Evolutionary conservation across 2,329 filamentous ascomycete species (phyloP).

Genomic region (Metarhizium robertsii): DNA sequence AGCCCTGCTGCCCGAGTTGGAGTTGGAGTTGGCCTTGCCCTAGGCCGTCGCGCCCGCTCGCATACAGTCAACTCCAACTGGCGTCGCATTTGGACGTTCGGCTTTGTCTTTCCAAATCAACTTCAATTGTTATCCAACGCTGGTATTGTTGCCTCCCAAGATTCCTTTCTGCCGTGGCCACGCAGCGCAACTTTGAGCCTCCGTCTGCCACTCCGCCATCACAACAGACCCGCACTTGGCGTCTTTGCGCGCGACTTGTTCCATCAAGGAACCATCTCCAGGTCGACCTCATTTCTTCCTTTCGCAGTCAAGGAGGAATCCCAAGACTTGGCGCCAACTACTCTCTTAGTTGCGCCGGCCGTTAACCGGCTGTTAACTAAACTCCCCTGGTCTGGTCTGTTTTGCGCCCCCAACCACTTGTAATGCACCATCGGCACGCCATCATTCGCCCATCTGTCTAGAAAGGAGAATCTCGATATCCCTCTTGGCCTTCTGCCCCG

Average conservation of each 20-base stretch:
- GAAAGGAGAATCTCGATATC: constrained; percentile 5
- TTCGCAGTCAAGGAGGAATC: neutral
- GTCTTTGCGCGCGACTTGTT: neutral
- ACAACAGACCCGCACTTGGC: neutral
- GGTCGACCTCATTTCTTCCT: neutral
- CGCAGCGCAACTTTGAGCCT: neutral
- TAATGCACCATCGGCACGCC: neutral
- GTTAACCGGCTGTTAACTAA: neutral
- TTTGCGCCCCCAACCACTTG: constrained; percentile 7
- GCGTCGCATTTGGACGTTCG: neutral
- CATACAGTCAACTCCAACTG: neutral
- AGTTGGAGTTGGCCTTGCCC: neutral
- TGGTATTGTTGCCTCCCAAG: neutral
- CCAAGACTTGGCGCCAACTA: neutral
- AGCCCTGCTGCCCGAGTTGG: neutral
- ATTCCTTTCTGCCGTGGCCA: neutral
- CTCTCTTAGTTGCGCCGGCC: neutral
- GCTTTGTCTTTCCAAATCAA: neutral
- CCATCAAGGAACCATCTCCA: neutral
- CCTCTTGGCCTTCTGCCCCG: constrained; percentile 11
- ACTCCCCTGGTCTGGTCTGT: neutral
- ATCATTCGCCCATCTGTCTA: neutral
- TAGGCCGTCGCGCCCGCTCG: neutral
- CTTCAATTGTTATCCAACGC: neutral
- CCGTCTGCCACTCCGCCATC: neutral